Base-by-base conservation (phyloP, 805 yeast species). In the Metschnikowia drakensbergensis region DNA sequence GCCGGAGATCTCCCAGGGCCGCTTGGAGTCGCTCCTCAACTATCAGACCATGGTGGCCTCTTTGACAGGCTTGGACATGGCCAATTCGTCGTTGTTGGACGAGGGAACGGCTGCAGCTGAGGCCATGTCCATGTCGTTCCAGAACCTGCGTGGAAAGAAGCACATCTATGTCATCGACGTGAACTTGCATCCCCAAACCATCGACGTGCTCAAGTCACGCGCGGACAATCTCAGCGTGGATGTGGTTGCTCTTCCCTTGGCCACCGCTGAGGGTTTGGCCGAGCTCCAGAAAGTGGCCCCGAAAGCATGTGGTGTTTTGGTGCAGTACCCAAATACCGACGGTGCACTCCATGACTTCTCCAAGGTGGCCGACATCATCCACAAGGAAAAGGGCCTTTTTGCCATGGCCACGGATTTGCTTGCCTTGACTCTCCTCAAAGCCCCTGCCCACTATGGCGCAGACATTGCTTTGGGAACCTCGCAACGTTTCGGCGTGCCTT, bases 91-190 rank as follows among this genome's bases (percentile, higher is more conserved):
- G 2, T 74, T 94, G 45, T 76, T 94, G 58, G 99, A 94, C 67
- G 99, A 94, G 73, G 97, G 94, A 42, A 86, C 97, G 5, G 97
- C 98, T 23, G 98, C 97, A 5, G 96, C 94, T 37, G 99, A 92
- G 71, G 97, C 98, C 25, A 85, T 94, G 92, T 79, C 90, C 40
- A 72, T 94, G 74, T 78, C 96, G 1, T 89, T 75, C 70, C 82
- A 84, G 61, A 72, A 77, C 42, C 61, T 74, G 23, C 82, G 82
- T 59, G 86, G 84, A 49, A 92, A 90, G 71, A 85, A 81, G 61
- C 54, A 66, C 9, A 75, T 73, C 41, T 94, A 77, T 60, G 83
- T 85, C 38, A 86, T 91, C 32, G 97, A 94, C 66, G 59, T 72
- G 25, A 81, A 81, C 50, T 76, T 90, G 42, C 96, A 88, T 63